A percentile compares a stretch with the other conserved stretches of the same genome.
phyloP scores from a whole-genome alignment of 805 yeast genomes.

The Blastobotrys mokoenaii region DNA sequence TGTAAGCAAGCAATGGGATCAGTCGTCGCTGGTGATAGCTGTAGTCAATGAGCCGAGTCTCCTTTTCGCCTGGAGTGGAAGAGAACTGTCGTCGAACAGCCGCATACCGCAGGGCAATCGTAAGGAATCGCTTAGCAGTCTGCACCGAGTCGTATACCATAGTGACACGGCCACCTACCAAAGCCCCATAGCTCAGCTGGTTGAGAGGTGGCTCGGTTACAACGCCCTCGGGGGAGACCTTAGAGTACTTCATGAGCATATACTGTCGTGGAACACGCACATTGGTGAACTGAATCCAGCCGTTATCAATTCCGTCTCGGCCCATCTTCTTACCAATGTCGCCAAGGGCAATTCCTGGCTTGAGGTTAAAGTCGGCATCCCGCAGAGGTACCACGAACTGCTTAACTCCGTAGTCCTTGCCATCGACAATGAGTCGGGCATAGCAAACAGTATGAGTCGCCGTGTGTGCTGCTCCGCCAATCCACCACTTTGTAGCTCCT shows the following conservation, averaged over 20 bases:
- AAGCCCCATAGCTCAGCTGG: constrained; percentile 79
- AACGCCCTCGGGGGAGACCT: constrained; percentile 57
- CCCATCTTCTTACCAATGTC: constrained; percentile 96
- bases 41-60: constrained; percentile 72
- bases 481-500: constrained; percentile 97
- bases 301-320: constrained; percentile 89
- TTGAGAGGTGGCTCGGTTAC: constrained; percentile 76
- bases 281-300: constrained; percentile 86
- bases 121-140: constrained; percentile 66
- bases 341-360: constrained; percentile 77
- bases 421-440: constrained; percentile 73
- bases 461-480: constrained; percentile 96
- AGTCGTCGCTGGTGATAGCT: constrained; percentile 82
- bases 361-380: constrained; percentile 56
- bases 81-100: constrained; percentile 83
- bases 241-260: constrained; percentile 72
- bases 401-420: constrained; percentile 84
- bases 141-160: constrained; percentile 84
- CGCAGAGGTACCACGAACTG: constrained; percentile 88
- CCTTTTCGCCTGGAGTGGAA: constrained; percentile 38
- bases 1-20: constrained; percentile 69
- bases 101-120: constrained; percentile 84
- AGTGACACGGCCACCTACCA: constrained; percentile 78
- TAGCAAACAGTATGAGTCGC: constrained; percentile 77
- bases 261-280: constrained; percentile 76